These are phyloP conservation scores for Auxenochlorella protothecoides DNA, from an alignment of 139 green algal genomes.

Conservation along the genomic window DNA sequence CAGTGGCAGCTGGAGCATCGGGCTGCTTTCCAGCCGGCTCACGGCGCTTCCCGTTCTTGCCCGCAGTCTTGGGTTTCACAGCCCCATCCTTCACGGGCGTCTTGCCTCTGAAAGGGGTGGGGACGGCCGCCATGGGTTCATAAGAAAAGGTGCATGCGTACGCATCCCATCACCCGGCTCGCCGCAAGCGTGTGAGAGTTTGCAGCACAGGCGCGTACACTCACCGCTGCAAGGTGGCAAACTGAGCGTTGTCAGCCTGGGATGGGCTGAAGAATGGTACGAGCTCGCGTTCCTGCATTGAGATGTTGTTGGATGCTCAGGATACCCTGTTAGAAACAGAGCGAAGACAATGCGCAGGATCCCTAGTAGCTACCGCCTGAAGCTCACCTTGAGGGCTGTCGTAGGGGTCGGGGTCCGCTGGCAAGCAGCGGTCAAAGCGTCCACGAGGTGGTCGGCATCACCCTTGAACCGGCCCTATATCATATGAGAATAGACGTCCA, in stretches of 20 bases:
- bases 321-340: not conserved
- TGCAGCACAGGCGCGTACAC: too few species aligned
- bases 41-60: not conserved
- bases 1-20: not conserved
- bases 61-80: not conserved
- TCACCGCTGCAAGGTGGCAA: too few species aligned
- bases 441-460: conserved; percentile 13
- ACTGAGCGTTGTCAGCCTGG: too few species aligned
- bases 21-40: not conserved
- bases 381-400: conserved; percentile 8
- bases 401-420: conserved; percentile 2
- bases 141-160: not conserved
- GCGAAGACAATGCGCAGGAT: not conserved
- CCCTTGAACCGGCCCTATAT: conserved; percentile 19
- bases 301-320: too few species aligned
- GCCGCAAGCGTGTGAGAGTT: not conserved
- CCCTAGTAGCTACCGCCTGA: not conserved
- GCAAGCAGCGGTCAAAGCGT: conserved; percentile 11
- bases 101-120: not conserved
- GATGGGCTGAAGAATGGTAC: conserved; percentile 24
- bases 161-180: not conserved
- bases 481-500: not conserved
- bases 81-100: not conserved
- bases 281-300: conserved; percentile 16
- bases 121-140: too few species aligned